phyloP scores from a whole-genome alignment of 2,329 filamentous ascomycete species.

The Fusarium fracticaudum region DNA sequence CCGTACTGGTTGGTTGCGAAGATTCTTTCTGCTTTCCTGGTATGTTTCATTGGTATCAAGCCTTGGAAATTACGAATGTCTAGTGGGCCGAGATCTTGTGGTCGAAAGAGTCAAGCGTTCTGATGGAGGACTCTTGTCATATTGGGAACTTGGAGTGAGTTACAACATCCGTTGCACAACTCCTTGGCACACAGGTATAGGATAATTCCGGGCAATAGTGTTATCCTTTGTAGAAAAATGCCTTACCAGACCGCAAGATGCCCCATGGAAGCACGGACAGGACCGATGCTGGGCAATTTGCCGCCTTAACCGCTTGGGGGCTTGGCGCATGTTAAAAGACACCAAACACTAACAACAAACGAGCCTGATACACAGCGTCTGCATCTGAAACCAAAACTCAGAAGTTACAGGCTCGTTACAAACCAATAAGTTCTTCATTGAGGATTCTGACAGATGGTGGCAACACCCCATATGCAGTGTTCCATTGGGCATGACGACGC shows the following conservation, averaged over 20 bases:
- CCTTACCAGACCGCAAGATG: background rate
- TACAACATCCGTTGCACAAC: background rate
- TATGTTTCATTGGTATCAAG: no score
- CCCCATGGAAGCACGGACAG: background rate
- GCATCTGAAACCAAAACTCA: background rate
- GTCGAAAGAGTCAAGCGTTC: background rate
- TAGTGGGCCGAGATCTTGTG: background rate
- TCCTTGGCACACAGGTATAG: background rate
- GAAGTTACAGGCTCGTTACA: background rate
- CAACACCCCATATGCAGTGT: background rate
- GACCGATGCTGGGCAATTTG: conserved; percentile 4
- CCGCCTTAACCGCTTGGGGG: conserved; percentile 10
- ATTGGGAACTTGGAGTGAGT: background rate
- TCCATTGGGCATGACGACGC: background rate
- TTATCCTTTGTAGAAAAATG: background rate
- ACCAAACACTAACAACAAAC: background rate
- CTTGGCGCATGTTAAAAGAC: conserved; percentile 5
- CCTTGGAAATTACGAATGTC: background rate
- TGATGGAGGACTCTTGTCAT: no score
- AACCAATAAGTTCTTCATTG: background rate
- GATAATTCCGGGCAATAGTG: no score
- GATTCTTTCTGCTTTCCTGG: background rate
- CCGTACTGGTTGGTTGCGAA: background rate
- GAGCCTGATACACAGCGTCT: background rate
- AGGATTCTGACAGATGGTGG: background rate